A percentile compares a stretch with the other conserved stretches of the same genome.
Evolutionary conservation across 176 grass and related monocot species (phyloP).

Genomic region (Hordeum marinum): DNA sequence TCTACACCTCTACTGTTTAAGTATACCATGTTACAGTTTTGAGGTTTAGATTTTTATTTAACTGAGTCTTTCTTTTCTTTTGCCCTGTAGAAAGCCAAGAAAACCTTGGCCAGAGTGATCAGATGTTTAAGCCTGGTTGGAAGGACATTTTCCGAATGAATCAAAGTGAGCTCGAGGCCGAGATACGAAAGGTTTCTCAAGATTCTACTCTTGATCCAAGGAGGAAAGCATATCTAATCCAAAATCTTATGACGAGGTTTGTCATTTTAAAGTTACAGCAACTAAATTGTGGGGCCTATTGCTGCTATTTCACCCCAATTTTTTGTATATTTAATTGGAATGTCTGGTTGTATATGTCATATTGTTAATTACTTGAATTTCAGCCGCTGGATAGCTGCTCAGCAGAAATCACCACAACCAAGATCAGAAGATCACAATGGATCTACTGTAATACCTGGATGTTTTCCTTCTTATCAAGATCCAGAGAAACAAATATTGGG

Average conservation of each 20-base stretch:
- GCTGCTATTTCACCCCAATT: background rate
- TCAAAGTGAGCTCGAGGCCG: constrained; percentile 78
- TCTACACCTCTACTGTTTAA: background rate
- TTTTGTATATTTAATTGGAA: background rate
- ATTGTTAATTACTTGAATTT: constrained; percentile 27
- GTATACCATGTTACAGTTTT: background rate
- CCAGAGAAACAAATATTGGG: constrained; percentile 62
- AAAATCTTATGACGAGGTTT: constrained; percentile 97
- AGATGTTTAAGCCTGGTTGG: constrained; percentile 92
- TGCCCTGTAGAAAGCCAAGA: constrained; percentile 41
- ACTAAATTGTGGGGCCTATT: background rate
- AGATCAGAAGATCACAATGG: constrained; percentile 14
- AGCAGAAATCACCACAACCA: constrained; percentile 62
- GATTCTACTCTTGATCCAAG: constrained; percentile 86
- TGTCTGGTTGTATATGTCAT: background rate
- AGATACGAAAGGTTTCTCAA: constrained; percentile 82
- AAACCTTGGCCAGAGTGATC: constrained; percentile 46
- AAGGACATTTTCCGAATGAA: constrained; percentile 97
- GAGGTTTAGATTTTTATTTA: background rate
- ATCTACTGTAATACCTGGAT: constrained; percentile 33
- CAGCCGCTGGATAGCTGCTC: constrained; percentile 92
- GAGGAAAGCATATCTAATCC: constrained; percentile 89
- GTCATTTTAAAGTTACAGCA: background rate
- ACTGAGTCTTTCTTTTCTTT: background rate
- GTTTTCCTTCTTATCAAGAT: constrained; percentile 65